Conservation (phyloP, 805 yeast species). For the Cyberlindnera veronae region DNA sequence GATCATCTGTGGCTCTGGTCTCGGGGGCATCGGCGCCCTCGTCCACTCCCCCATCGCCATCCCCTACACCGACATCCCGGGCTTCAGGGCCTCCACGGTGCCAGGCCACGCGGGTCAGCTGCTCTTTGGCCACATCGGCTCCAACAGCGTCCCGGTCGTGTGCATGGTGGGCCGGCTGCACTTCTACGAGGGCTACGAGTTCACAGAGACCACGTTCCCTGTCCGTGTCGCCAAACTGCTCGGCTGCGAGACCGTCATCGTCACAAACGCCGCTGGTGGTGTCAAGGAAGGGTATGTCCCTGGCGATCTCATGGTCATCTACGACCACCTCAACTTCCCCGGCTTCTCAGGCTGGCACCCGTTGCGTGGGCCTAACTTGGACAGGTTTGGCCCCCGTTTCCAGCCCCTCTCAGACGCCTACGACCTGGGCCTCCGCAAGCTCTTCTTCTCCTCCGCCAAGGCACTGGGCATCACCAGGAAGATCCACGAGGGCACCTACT, state of each 20-base stretch:
- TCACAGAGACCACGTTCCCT: constrained; percentile 81
- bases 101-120: constrained; percentile 87
- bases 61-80: constrained; percentile 69
- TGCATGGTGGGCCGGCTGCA: constrained; percentile 95
- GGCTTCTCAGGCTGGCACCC: constrained; percentile 90
- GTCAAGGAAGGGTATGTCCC: constrained; percentile 60
- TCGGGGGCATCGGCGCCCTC: constrained; percentile 74
- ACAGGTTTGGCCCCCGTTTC: constrained; percentile 80
- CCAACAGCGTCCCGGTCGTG: constrained; percentile 69
- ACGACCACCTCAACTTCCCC: constrained; percentile 87
- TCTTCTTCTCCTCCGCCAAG: constrained; percentile 53
- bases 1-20: constrained; percentile 92
- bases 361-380: constrained; percentile 81
- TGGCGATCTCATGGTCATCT: constrained; percentile 88
- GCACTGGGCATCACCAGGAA: constrained; percentile 47
- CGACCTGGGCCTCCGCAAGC: constrained; percentile 63
- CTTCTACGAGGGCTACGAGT: constrained; percentile 87
- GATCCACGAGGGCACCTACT: constrained; percentile 84
- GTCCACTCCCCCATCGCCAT: constrained; percentile 43
- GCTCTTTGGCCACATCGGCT: constrained; percentile 72
- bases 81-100: constrained; percentile 78
- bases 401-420: constrained; percentile 88
- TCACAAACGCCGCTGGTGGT: constrained; percentile 98
- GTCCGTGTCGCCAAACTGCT: constrained; percentile 67
- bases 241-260: constrained; percentile 61